Base-by-base conservation (phyloP, 176 grass and related monocot genomes). In the Avena eriantha region DNA sequence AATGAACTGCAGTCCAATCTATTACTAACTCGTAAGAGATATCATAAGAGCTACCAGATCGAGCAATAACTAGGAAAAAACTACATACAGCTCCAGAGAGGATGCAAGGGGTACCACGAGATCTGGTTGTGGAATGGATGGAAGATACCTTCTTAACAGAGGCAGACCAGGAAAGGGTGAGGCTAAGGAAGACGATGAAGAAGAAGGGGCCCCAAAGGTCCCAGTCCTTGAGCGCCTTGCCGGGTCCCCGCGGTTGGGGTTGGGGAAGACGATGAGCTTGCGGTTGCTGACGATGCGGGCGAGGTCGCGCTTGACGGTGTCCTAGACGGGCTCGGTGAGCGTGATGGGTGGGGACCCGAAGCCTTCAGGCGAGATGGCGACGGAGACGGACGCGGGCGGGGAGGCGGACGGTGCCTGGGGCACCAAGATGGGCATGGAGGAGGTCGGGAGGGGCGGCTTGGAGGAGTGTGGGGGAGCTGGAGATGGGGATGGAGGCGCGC, bases 181-280 rank as follows among this genome's bases (percentile, higher is more conserved):
- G 92, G 1, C 96, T 91, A 3, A 98, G 91, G 90, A 98, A 98
- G 31, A 98, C 88, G 86, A 98, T 98, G 93, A 95, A 98, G 88
- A 95, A 98, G 88, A 98, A 95, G 39, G 18, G 96, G 0, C 96
- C 96, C 96, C 96, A 98, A 1, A 98, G 93, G 83, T 98, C 96
- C 96, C 93, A 98, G 88, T 98, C 93, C 91, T 93, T 85, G 21
- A 98, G 96, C 45, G 93, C 96, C 88, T 93, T 98, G 46, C 96
- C 96, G 96, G 96, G 86, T 98, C 96, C 82, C 95, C 96, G 53
- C 93, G 88, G 81, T 89, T 88, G 54, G 96, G 96, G 85, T 98
- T 98, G 24, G 96, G 96, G 89, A 98, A 98, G 78, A 98, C 91
- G 10, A 95, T 93, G 74, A 98, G 88, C 90, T 98, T 98, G 39